These are phyloP conservation scores for Beverwykella pulmonaria DNA, from an alignment of 495 filamentous ascomycete genomes.

Conservation along the genomic window DNA sequence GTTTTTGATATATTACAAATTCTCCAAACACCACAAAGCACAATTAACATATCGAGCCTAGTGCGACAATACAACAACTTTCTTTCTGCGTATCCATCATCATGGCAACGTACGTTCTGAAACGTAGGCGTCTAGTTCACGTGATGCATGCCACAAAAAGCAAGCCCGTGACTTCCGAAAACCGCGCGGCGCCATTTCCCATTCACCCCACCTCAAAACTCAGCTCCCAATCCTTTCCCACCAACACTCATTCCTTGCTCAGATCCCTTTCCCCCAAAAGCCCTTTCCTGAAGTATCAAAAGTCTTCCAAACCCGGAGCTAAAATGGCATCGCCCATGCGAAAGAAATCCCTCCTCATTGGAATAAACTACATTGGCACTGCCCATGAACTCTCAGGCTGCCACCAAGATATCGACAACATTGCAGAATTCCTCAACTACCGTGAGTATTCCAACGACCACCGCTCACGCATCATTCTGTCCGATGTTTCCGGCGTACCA, in stretches of 20 bases:
- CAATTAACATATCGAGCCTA: no score
- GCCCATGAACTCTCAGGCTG: conserved; percentile 57
- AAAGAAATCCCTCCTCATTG: conserved; percentile 63
- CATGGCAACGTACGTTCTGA: no score
- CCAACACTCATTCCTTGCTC: neutral
- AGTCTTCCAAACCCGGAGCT: neutral
- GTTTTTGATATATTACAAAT: no score
- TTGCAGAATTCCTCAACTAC: conserved; percentile 45
- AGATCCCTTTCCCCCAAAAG: neutral
- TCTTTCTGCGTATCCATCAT: no score
- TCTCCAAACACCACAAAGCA: no score
- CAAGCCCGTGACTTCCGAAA: neutral
- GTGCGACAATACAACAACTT: no score
- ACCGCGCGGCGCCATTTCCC: neutral
- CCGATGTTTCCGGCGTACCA: conserved; percentile 53
- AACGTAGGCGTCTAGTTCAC: neutral
- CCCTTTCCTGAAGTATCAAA: no score
- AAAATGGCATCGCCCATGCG: conserved; percentile 9
- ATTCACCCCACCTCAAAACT: neutral
- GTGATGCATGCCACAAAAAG: neutral
- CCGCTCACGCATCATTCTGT: conserved; percentile 58
- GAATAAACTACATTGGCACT: conserved; percentile 63
- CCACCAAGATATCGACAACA: conserved; percentile 59
- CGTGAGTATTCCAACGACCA: conserved; percentile 52
- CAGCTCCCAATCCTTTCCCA: neutral